Base-by-base conservation (phyloP, 352 stramenopile species). In the Pythium utonaiense region DNA sequence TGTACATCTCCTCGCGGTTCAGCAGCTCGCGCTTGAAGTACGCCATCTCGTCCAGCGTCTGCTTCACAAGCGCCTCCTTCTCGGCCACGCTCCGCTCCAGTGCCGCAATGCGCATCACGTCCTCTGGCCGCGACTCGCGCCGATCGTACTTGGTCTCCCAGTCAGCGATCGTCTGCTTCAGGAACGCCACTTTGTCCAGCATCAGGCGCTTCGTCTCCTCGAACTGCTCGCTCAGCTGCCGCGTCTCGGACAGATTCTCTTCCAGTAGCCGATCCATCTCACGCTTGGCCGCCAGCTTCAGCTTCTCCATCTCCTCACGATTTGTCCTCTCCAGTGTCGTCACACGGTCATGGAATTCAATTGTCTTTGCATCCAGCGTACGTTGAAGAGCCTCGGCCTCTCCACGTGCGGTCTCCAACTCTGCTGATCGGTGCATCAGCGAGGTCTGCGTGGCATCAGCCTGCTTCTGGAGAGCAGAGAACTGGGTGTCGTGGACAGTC, bases 1-100 rank as follows among this genome's bases (percentile, higher is more conserved):
- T 98, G 81, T 97, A 98, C 72, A 86, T 96, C 53, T 97, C 87
- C 62, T 98, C 91, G 16, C 91, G 89, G 57, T 98, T 98, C 17
- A 96, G 68, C 28, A 98, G 67, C 68, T 98, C 91, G 3, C 88
- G 79, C 73, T 97, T 96, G 62, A 96, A 94, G 62, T 93, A 96
- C n/a, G 83, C 78, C 86, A 97, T 95, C 62, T 98, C 91, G 52
- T 97, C 88, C 58, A 84, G 57, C 21, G 80, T 88, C 33, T 79
- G 70, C 45, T 73, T 70, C 24, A 90, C 76, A 9, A 93, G 62
- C 31, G 73, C 76, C 16, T 96, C 85, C 28, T 86, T 89, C 44
- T 95, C 75, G 28, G 68, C 59, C 17, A 94, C 71, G 3, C 70
- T 38, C 1, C 71, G 69, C 55, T 93, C 81, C 3, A 97, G 70